Conservation (phyloP, 495 filamentous ascomycete genomes). For the Echria macrotheca region DNA sequence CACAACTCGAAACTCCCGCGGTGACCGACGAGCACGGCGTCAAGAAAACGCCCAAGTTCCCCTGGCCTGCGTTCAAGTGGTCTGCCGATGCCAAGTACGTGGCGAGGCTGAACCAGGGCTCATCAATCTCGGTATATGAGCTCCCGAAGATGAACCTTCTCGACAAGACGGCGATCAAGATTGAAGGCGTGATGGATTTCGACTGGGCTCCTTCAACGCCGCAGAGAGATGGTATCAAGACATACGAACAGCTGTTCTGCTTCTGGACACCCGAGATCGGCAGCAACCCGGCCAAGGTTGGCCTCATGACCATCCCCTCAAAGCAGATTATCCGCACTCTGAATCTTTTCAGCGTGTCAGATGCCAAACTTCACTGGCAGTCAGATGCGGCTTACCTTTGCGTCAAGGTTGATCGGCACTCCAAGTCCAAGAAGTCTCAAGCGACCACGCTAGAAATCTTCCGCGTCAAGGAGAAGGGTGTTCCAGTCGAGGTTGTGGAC, state of each 20-base stretch:
- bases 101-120: conserved; percentile 79
- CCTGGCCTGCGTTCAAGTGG: conserved; percentile 99
- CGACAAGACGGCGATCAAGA: conserved; percentile 83
- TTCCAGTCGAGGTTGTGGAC: conserved; percentile 96
- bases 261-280: conserved; percentile 99
- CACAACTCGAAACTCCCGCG: conserved; percentile 72
- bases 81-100: conserved; percentile 96
- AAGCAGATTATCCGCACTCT: conserved; percentile 89
- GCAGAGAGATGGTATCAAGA: conserved; percentile 72
- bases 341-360: conserved; percentile 95
- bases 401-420: conserved; percentile 97
- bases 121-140: conserved; percentile 92
- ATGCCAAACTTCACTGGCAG: conserved; percentile 97
- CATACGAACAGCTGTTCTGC: conserved; percentile 90
- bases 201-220: conserved; percentile 89
- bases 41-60: conserved; percentile 80
- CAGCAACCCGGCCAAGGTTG: conserved; percentile 96
- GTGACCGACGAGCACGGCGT: conserved; percentile 35
- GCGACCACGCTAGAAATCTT: conserved; percentile 98
- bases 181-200: conserved; percentile 95
- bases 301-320: conserved; percentile 89
- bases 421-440: conserved; percentile 96
- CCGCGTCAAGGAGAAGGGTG: conserved; percentile 91
- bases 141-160: conserved; percentile 86
- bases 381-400: conserved; percentile 88